Base-by-base conservation (phyloP, 139 green algal genomes). In the Trebouxia sp. region DNA sequence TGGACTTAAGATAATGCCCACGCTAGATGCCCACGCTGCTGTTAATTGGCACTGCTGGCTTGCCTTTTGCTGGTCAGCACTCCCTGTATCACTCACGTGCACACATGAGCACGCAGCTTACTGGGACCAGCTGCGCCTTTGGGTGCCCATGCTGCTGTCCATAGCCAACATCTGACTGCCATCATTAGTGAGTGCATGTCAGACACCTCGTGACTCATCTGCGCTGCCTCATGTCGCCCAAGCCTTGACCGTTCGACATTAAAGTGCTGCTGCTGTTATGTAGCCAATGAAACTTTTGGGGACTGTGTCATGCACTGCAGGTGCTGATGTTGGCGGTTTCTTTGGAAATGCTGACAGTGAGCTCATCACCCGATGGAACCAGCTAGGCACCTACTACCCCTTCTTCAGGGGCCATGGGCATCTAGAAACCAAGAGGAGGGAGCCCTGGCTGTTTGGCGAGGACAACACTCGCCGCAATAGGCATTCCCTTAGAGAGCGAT, bases 331-430 rank as follows among this genome's bases (percentile, higher is more conserved):
- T 42, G 97, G 95, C 28, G 97, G 97, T 20, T 99, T 99, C 86
- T 99, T 99, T 78, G 96, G 95, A 78, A 99, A 99, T 88, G 95
- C 96, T 4, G 91, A 97, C 50, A 58, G 90, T 3, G 95, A 99
- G 88, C 93, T 99, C 28, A 76, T 98, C n/a, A 92, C 86, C 22
- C 84, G 97, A 17, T 99, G 92, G 94, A 97, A 98, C 85, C 97
- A 99, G 90, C 24, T 96, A 32, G 97, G 89, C 12, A 86, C 87
- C 28, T 99, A 92, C 92, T 98, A 98, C 86, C 97, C 97, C 58
- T 99, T 99, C 89, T 98, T 99, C 89, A 85, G 96, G 26, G 96
- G 90, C 48, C 97, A 99, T 84, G 97, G 95, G 0, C 97, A 99
- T 88, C 85, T 98, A 67, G 96, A 99, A 82, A 94, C 95, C 43